Evolutionary conservation across 176 grass and related monocot species (phyloP).

Genomic region (Cenchrus purpureus): DNA sequence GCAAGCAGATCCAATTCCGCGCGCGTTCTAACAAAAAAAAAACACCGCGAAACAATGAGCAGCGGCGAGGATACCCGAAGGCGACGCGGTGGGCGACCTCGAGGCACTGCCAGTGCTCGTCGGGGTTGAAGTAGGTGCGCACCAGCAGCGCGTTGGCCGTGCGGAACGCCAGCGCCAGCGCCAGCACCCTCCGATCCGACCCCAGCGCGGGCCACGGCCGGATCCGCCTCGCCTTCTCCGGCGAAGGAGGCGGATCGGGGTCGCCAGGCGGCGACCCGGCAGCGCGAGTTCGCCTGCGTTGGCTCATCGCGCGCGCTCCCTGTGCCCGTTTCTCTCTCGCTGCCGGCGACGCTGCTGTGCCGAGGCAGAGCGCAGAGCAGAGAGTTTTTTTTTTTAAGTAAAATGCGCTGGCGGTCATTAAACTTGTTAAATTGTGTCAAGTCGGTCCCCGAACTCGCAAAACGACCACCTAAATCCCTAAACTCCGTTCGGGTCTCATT

Average conservation of each 20-base stretch:
- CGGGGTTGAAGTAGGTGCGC: constrained; percentile 93
- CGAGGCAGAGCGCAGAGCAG: no score
- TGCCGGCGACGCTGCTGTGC: background rate
- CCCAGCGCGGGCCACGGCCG: constrained; percentile 2
- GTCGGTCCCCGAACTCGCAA: no score
- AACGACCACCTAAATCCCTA: no score
- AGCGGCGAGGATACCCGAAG: constrained; percentile 60
- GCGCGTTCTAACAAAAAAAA: no score
- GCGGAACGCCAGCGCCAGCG: constrained; percentile 65
- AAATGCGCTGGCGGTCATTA: no score
- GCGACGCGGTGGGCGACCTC: constrained; percentile 90
- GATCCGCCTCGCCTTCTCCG: background rate
- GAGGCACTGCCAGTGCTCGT: constrained; percentile 96
- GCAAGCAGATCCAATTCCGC: background rate
- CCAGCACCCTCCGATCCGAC: constrained; percentile 60
- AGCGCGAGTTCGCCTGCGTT: constrained; percentile 46
- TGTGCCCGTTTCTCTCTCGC: background rate
- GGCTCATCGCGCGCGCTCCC: constrained; percentile 43
- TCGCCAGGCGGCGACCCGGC: background rate
- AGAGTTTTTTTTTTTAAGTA: no score
- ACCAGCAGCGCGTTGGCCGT: constrained; percentile 71
- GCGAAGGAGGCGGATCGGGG: background rate
- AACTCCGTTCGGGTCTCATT: no score
- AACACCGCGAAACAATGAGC: background rate
- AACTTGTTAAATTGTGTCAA: no score